Conservation (phyloP, 2,329 filamentous ascomycete species). For the Colletotrichum musicola region DNA sequence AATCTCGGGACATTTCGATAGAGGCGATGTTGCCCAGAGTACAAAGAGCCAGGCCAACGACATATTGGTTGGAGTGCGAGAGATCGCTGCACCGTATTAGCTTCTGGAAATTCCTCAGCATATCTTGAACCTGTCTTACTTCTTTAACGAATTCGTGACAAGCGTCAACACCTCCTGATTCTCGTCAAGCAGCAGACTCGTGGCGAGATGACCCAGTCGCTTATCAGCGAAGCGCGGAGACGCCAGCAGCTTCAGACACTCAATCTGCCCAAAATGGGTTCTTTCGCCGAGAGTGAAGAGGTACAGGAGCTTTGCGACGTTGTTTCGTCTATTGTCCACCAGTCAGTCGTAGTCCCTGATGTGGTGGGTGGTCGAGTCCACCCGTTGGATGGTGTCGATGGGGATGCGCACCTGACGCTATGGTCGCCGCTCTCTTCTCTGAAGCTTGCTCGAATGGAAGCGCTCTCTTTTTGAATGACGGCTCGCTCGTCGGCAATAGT, state of each 20-base stretch:
- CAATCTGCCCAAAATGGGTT: slow-evolving; percentile 99
- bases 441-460: slow-evolving; percentile 96
- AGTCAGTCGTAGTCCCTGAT: slow-evolving; percentile 22
- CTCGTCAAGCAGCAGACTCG: slow-evolving; percentile 95
- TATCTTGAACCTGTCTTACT: slow-evolving; percentile 69
- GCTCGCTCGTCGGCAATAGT: slow-evolving; percentile 98
- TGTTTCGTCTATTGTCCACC: slow-evolving; percentile 80
- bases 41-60: slow-evolving; percentile 95
- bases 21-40: slow-evolving; percentile 98
- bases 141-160: slow-evolving; percentile 97
- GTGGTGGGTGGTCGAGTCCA: slow-evolving; percentile 3
- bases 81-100: slow-evolving; percentile 77
- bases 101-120: not conserved
- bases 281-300: slow-evolving; percentile 97
- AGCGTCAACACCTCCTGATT: slow-evolving; percentile 98
- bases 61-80: slow-evolving; percentile 97
- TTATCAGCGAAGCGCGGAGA: slow-evolving; percentile 99
- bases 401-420: slow-evolving; percentile 79
- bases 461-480: slow-evolving; percentile 99
- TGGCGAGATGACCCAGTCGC: slow-evolving; percentile 93
- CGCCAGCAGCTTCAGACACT: slow-evolving; percentile 96
- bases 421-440: slow-evolving; percentile 96
- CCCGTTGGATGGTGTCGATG: slow-evolving; percentile 39
- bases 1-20: slow-evolving; percentile 96
- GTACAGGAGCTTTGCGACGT: slow-evolving; percentile 97